Evolutionary conservation across 805 yeast genomes (phyloP).

Genomic region (Pichia heedii): DNA sequence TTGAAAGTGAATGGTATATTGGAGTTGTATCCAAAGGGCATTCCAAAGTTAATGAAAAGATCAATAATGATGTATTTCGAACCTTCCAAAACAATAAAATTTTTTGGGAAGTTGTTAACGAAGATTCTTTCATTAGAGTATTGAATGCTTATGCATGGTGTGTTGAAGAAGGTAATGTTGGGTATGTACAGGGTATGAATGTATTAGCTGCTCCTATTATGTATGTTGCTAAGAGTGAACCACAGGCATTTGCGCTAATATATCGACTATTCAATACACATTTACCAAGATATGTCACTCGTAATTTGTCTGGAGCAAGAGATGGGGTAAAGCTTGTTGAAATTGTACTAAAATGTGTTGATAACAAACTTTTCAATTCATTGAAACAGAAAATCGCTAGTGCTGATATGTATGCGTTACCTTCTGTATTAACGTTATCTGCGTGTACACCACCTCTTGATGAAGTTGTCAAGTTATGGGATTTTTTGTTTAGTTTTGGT

Average conservation of each 20-base stretch:
- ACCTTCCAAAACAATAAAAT: constrained; percentile 67
- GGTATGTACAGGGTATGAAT: constrained; percentile 90
- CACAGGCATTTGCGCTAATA: constrained; percentile 73
- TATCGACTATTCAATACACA: constrained; percentile 50
- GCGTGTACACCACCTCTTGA: constrained; percentile 82
- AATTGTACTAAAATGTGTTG: constrained; percentile 58
- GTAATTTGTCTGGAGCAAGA: constrained; percentile 73
- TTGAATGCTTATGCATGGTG: constrained; percentile 58
- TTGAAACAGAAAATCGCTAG: constrained; percentile 58
- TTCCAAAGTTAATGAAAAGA: constrained; percentile 45
- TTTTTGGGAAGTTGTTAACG: constrained; percentile 61
- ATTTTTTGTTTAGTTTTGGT: constrained; percentile 84
- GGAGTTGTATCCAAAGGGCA: constrained; percentile 47
- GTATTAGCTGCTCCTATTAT: constrained; percentile 78
- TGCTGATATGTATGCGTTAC: constrained; percentile 82
- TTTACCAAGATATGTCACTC: constrained; percentile 72
- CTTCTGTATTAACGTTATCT: constrained; percentile 72
- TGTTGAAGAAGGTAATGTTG: constrained; percentile 30
- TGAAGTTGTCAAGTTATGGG: constrained; percentile 79
- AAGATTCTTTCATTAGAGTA: constrained; percentile 56
- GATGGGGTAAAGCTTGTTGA: constrained; percentile 72
- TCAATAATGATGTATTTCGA: constrained; percentile 77
- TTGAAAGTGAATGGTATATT: constrained; percentile 46
- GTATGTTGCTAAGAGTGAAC: constrained; percentile 68
- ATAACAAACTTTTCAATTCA: constrained; percentile 55